Percentiles rank a stretch among this genome's conserved stretches.
phyloP scores from a whole-genome alignment of 257 asterid genomes.

The Verbascum thapsus region DNA sequence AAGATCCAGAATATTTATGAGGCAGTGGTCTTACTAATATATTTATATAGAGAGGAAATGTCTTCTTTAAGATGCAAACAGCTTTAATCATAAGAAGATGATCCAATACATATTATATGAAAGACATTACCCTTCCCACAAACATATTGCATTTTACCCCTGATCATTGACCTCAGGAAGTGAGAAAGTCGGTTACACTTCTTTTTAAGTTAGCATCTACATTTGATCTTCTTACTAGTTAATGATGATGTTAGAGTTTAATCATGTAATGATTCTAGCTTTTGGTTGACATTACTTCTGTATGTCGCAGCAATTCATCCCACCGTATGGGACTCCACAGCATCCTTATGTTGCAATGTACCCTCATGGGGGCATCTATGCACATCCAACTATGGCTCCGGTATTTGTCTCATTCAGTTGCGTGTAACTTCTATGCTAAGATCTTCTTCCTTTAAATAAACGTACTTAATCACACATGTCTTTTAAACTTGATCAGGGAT shows the following conservation, averaged over 20 bases:
- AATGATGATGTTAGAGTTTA: background rate
- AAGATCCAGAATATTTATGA: background rate
- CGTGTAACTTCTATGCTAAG: constrained; percentile 12
- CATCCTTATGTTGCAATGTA: constrained; percentile 98
- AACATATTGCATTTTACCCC: background rate
- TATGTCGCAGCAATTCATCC: constrained; percentile 79
- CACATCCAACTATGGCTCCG: constrained; percentile 95
- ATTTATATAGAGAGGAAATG: background rate
- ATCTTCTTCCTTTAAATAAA: constrained; percentile 16
- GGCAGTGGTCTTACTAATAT: constrained; percentile 5
- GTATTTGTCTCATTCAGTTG: constrained; percentile 42
- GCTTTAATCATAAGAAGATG: constrained; percentile 10
- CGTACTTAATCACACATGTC: constrained; percentile 20
- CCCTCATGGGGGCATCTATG: constrained; percentile 89
- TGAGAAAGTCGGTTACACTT: background rate
- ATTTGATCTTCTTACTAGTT: constrained; percentile 1
- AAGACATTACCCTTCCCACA: background rate
- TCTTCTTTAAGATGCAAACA: background rate
- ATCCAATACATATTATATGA: background rate
- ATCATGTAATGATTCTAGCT: constrained; percentile 2
- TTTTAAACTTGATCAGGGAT: constrained; percentile 50
- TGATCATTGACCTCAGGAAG: background rate
- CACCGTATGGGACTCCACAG: constrained; percentile 96
- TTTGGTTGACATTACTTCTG: constrained; percentile 24
- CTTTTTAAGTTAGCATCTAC: background rate